phyloP scores from a whole-genome alignment of 352 stramenopile species.

The Phytophthora europaea region DNA sequence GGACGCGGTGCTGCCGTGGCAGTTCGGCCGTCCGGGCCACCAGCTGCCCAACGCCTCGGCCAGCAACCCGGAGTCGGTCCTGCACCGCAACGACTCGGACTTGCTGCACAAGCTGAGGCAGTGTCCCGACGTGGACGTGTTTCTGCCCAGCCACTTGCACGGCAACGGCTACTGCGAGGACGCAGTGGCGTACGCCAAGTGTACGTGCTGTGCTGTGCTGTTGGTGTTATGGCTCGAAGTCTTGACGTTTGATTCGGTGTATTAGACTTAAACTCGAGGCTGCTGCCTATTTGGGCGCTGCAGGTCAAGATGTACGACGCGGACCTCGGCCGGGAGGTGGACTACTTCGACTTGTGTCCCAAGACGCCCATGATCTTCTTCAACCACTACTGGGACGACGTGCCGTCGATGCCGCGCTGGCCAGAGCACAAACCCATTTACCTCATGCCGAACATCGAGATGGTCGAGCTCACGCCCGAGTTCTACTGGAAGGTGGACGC shows the following conservation, averaged over 20 bases:
- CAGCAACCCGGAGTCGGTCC: constrained; percentile 23
- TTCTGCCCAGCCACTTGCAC: constrained; percentile 58
- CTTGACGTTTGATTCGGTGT: too few relatives aligned
- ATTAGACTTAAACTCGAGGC: constrained; percentile 48
- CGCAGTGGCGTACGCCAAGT: constrained; percentile 67
- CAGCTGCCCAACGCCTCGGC: constrained; percentile 14
- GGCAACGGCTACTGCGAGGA: constrained; percentile 82
- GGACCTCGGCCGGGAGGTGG: constrained; percentile 27
- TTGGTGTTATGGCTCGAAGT: too few relatives aligned
- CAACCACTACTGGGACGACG: constrained; percentile 66
- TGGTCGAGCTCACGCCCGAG: constrained; percentile 53
- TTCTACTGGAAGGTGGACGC: constrained; percentile 54
- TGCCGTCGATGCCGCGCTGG: constrained; percentile 37
- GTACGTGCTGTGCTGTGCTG: constrained; percentile 36
- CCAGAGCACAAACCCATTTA: constrained; percentile 54
- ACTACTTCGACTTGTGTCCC: constrained; percentile 68
- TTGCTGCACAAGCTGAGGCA: constrained; percentile 34
- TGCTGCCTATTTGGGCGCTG: constrained; percentile 61
- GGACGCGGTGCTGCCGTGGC: constrained; percentile 45
- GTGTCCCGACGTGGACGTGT: constrained; percentile 64
- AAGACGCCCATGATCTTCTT: constrained; percentile 60
- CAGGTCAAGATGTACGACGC: constrained; percentile 47
- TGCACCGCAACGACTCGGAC: constrained; percentile 45
- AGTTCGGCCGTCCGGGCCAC: constrained; percentile 29
- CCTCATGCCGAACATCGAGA: constrained; percentile 68